A percentile compares a stretch with the other conserved stretches of the same genome.
Conservation (phyloP, 83 land plant species). For the Thuja plicata region DNA sequence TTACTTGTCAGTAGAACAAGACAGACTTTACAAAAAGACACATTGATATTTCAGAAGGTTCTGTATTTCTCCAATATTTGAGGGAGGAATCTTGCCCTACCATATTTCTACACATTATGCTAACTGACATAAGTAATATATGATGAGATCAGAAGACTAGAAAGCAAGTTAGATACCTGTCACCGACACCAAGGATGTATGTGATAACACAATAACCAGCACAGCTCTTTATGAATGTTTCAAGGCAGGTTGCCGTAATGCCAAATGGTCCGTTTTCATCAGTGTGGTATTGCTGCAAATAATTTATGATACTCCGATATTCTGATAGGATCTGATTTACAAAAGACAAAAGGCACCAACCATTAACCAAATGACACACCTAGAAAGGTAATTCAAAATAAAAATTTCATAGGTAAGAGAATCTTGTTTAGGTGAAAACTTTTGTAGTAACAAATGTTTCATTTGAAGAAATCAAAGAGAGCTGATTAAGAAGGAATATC, state of each 20-base stretch:
- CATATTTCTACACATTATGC: background rate
- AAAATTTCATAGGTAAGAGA: background rate
- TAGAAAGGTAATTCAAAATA: background rate
- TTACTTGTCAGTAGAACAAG: background rate
- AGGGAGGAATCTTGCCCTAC: background rate
- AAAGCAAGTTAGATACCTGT: constrained; percentile 57
- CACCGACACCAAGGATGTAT: constrained; percentile 96
- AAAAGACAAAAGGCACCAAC: background rate
- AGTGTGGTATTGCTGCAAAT: constrained; percentile 85
- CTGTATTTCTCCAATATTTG: background rate
- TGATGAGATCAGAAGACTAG: background rate
- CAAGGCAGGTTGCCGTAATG: constrained; percentile 93
- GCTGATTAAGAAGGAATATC: background rate
- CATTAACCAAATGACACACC: background rate
- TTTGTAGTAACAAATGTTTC: background rate
- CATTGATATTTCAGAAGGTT: background rate
- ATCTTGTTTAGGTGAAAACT: background rate
- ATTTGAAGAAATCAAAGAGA: background rate
- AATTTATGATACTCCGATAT: constrained; percentile 80
- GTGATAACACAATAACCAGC: constrained; percentile 99
- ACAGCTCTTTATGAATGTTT: constrained; percentile 98
- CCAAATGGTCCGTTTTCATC: constrained; percentile 99
- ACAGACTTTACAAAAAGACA: background rate
- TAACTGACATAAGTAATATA: background rate
- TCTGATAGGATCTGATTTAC: constrained; percentile 79